Base-by-base conservation (phyloP, 352 stramenopile species). In the Globisporangium heterothallicum region DNA sequence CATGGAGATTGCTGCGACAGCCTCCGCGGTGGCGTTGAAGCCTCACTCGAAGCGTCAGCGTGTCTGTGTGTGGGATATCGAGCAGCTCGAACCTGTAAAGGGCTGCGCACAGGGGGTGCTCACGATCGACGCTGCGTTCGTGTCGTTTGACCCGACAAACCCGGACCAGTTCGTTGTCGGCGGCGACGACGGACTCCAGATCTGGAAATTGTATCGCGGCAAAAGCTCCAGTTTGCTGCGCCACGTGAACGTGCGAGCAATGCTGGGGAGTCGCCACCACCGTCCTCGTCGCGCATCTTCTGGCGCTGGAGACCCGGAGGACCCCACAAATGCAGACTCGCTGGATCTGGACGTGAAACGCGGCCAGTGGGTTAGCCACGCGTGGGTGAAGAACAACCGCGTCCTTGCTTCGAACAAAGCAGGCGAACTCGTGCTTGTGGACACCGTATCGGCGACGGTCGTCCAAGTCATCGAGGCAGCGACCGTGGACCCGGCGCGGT, bases 141-240 rank as follows among this genome's bases (percentile, higher is more conserved):
- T 77, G 29, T 88, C 81, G n/a, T 92, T 92, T 35, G 71, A 90
- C 50, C 81, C 81, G 35, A 53, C 54, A 14, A 84, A 81, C 41
- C 18, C 62, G 1, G 66, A 89, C 27, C 65, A 74, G n/a, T 75
- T 92, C 10, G 42, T 92, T 4, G 46, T 91, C 0, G 84, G 78
- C 19, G 77, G 77, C 3, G 68, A 74, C 32, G 73, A 78, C 27
- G 75, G 77, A 5, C 62, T 94, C 8, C 64, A 82, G 21, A 53
- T 91, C 51, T 94, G 72, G 74, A 88, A 84, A 55, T 56, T 88
- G 26, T 88, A 82, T 64, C 49, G 56, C 36, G 49, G 46, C 25
- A 64, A 46, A 12, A 42, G 35, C 6, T 74, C 61, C 0, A 70
- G 58, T 59, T 51, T 74, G 6, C 42, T 76, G 34, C 67, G 64